Evolutionary conservation across 441 rosid genomes (phyloP).

Genomic region (Daphne laureola): DNA sequence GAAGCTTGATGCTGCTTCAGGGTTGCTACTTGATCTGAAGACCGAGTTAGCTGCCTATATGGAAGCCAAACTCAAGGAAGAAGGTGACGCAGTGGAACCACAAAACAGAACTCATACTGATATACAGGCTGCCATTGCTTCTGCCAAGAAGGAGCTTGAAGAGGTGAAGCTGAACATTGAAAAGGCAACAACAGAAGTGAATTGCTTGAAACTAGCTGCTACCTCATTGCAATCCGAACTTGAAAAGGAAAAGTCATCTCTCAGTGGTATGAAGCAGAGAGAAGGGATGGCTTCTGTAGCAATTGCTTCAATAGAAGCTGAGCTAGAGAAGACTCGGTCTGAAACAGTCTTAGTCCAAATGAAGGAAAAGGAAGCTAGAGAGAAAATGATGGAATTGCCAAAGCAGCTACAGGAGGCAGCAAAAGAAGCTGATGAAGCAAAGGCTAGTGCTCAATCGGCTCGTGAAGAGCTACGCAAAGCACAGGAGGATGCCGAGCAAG

Average conservation of each 20-base stretch:
- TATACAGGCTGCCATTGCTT: conserved; percentile 50
- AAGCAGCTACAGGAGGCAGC: conserved; percentile 78
- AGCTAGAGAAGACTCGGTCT: conserved; percentile 51
- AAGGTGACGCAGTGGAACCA: conserved; percentile 24
- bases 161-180: conserved; percentile 65
- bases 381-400: conserved; percentile 60
- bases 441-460: conserved; percentile 48
- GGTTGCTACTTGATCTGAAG: conserved; percentile 63
- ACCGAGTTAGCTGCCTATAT: conserved; percentile 75
- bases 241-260: conserved; percentile 56
- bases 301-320: conserved; percentile 74
- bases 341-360: conserved; percentile 55
- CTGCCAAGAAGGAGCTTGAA: conserved; percentile 78
- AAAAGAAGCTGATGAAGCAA: conserved; percentile 76
- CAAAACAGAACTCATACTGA: conserved; percentile 40
- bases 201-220: conserved; percentile 62
- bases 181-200: conserved; percentile 68
- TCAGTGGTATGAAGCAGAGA: conserved; percentile 56
- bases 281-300: conserved; percentile 87
- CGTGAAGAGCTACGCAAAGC: conserved; percentile 70
- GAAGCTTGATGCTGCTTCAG: conserved; percentile 68
- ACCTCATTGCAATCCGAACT: conserved; percentile 56
- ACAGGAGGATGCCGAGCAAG: conserved; percentile 77
- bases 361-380: conserved; percentile 72
- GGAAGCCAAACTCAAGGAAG: conserved; percentile 67